Percentiles rank a stretch among this genome's conserved stretches.
phyloP scores from a whole-genome alignment of 345 rosid species.

The Cardamine occulta region DNA sequence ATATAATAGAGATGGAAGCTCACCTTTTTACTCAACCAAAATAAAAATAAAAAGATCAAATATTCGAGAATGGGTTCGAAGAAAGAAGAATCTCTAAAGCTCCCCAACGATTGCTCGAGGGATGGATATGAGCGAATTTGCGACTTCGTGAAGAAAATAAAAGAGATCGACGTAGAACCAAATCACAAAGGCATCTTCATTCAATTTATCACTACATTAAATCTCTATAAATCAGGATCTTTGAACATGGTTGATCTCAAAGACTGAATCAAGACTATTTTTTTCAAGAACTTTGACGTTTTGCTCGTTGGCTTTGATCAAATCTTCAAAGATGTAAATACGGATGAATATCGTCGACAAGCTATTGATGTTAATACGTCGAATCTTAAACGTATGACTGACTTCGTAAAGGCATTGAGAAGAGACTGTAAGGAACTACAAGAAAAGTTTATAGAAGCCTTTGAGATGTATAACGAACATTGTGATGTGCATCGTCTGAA shows the following conservation, averaged over 20 bases:
- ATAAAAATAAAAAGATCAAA: background rate
- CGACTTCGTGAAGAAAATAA: background rate
- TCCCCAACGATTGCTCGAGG: background rate
- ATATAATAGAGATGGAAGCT: background rate
- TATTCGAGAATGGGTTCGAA: background rate
- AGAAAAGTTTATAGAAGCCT: background rate
- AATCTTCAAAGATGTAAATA: background rate
- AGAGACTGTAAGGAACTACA: background rate
- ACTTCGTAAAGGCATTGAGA: background rate
- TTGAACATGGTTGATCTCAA: background rate
- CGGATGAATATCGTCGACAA: background rate
- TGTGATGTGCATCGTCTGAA: background rate
- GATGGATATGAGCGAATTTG: background rate
- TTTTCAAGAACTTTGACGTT: background rate
- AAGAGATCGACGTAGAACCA: background rate
- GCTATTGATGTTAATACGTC: background rate
- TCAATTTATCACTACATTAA: background rate
- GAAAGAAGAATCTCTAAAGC: background rate
- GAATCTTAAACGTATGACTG: background rate
- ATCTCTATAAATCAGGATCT: background rate
- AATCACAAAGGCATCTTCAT: background rate
- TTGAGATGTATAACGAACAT: background rate
- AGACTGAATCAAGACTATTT: background rate
- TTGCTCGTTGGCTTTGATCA: background rate
- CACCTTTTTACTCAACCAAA: background rate